A percentile compares a stretch with the other conserved stretches of the same genome.
These are phyloP conservation scores for Azolla pinnata DNA, from an alignment of 75 land plant genomes.

Conservation along the genomic window DNA sequence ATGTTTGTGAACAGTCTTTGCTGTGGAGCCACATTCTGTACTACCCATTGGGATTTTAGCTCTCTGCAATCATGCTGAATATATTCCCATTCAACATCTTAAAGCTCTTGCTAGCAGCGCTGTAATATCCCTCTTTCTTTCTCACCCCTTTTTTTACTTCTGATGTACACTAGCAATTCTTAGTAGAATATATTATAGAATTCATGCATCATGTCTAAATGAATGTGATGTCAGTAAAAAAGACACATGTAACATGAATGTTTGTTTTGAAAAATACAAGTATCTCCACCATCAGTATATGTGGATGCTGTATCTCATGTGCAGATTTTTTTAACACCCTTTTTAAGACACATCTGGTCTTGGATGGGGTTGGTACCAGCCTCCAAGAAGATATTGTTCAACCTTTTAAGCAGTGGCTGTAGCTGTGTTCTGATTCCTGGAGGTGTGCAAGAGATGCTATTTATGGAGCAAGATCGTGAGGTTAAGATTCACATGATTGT, in stretches of 20 bases:
- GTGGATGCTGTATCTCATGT: neutral
- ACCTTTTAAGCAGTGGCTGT: constrained; percentile 52
- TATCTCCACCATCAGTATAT: neutral
- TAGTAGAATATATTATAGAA: too few species aligned
- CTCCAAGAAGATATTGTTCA: constrained; percentile 49
- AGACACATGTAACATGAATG: too few species aligned
- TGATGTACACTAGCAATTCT: too few species aligned
- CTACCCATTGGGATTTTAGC: constrained; percentile 70
- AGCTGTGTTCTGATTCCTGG: constrained; percentile 85
- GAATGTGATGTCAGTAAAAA: too few species aligned
- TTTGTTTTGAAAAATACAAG: too few species aligned
- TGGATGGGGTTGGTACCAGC: constrained; percentile 90
- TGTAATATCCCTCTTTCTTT: constrained; percentile 34
- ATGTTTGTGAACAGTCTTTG: constrained; percentile 57
- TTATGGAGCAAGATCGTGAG: constrained; percentile 68
- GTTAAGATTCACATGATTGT: constrained; percentile 19
- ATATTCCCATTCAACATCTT: constrained; percentile 68
- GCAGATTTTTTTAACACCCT: constrained; percentile 82
- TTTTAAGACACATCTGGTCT: constrained; percentile 87
- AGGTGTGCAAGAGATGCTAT: constrained; percentile 73
- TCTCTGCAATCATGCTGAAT: constrained; percentile 60
- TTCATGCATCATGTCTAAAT: too few species aligned
- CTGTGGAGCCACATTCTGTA: constrained; percentile 92
- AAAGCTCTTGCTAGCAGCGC: constrained; percentile 88
- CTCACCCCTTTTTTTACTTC: too few species aligned